phyloP scores from a whole-genome alignment of 352 stramenopile genomes.

The Elongisporangium prolatum region DNA sequence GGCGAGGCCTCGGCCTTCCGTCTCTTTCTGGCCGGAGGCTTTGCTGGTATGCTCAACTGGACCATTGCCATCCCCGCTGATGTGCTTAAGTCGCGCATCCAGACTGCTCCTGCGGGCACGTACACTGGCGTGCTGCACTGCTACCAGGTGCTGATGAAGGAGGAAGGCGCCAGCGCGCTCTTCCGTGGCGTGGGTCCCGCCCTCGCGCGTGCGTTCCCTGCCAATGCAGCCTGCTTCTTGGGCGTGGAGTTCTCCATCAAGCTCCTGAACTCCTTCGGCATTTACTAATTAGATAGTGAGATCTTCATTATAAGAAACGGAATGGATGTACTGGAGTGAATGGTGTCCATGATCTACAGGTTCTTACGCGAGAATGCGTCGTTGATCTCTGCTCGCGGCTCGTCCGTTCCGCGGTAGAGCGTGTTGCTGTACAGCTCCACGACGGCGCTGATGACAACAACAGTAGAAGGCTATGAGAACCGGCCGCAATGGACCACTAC shows the following conservation, averaged over 20 bases:
- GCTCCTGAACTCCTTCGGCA: conserved; percentile 63
- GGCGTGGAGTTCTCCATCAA: conserved; percentile 87
- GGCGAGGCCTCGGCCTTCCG: conserved; percentile 79
- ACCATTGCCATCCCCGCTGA: conserved; percentile 93
- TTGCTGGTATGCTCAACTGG: conserved; percentile 95
- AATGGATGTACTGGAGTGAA: background rate
- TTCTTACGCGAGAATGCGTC: conserved; percentile 81
- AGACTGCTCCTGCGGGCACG: conserved; percentile 93
- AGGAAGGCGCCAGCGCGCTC: conserved; percentile 90
- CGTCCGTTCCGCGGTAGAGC: conserved; percentile 78
- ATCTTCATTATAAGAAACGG: conserved; percentile 1
- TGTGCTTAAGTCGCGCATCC: conserved; percentile 96
- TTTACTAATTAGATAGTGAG: conserved; percentile 47
- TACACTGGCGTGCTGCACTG: conserved; percentile 92
- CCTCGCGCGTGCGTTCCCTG: conserved; percentile 93
- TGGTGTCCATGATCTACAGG: conserved; percentile 26
- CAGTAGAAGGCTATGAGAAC: background rate
- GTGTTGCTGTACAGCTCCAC: conserved; percentile 86
- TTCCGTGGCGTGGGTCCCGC: conserved; percentile 94
- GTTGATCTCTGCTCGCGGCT: conserved; percentile 78
- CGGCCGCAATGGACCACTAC: background rate
- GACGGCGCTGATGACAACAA: conserved; percentile 38
- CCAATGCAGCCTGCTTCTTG: conserved; percentile 96
- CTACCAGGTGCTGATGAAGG: conserved; percentile 90
- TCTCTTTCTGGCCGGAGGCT: conserved; percentile 92